Base-by-base conservation (phyloP, 768 basidiomycete genomes). In the Pisolithus albus region DNA sequence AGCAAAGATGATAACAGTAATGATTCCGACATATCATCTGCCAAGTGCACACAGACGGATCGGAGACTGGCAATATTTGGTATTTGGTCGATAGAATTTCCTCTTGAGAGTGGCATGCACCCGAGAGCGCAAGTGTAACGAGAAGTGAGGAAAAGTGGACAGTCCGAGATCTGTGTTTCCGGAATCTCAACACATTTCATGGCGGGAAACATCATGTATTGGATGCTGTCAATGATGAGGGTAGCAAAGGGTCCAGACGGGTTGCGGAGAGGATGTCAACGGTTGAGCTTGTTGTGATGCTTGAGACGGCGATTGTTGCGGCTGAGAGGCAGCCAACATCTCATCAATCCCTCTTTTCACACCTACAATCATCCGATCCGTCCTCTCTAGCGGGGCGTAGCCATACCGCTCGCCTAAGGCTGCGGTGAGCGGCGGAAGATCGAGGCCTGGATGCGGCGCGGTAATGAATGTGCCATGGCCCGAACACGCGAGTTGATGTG, bases 301-400 rank as follows among this genome's bases (percentile, higher is more conserved):
- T 30, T 42, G 37, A 32, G 39, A 11, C 24, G 50, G 63, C 13
- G 59, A 62, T 10, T 61, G 65, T 4, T 59, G 52, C 39, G 64
- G 46, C 28, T 59, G 61, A 47, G 64, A 57, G 36, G 56, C 57
- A 41, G 58, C 76, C 58, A 79, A 72, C 79, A 88, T 82, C 63
- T 91, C 88, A 50, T 90, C 88, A 59, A 92, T 72, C 21, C 82
- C 85, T 57, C 82, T 76, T 72, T 82, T 82, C 63, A 92, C 71
- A 21, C 82, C 81, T 36, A 70, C 75, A 76, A 92, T 81, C 70
- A 92, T 66, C 64, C 77, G 69, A 49, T 90, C 85, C 59, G 88
- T 92, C 69, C 75, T 79, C 57, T 83, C 78, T 44, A 65, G 61
- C 37, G 58, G 61, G 55, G 70, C 65, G 51, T 77, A 66, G 52